Conservation (phyloP, 2,329 filamentous ascomycete genomes). For the Lasiodiplodia sp. region DNA sequence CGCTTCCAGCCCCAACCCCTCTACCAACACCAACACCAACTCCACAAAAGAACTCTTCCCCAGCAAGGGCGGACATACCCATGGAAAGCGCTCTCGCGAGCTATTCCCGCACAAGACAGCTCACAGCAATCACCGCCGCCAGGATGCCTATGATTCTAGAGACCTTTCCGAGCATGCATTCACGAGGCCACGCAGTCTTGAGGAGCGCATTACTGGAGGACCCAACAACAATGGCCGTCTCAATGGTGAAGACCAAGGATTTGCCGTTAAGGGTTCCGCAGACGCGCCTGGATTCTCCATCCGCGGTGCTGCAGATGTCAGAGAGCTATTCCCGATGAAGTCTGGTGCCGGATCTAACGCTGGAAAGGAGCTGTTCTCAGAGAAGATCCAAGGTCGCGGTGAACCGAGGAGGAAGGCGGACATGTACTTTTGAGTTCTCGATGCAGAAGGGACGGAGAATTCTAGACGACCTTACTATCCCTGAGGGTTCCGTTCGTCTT, state of each 20-base stretch:
- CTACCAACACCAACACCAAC: constrained; percentile 11
- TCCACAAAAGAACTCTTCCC: constrained; percentile 32
- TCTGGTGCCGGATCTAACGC: constrained; percentile 32
- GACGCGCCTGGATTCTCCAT: constrained; percentile 40
- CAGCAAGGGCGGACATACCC: constrained; percentile 33
- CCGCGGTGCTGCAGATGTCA: constrained; percentile 31
- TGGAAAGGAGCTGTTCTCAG: constrained; percentile 43
- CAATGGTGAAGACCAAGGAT: constrained; percentile 26
- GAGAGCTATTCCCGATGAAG: constrained; percentile 32
- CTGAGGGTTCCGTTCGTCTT: neutral
- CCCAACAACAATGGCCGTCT: constrained; percentile 12
- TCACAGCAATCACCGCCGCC: constrained; percentile 53
- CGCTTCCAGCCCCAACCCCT: constrained; percentile 26
- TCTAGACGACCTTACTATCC: neutral
- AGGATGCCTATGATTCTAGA: constrained; percentile 49
- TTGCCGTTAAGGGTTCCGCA: constrained; percentile 31
- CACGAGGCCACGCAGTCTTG: constrained; percentile 20
- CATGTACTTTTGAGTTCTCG: constrained; percentile 33
- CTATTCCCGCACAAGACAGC: constrained; percentile 48
- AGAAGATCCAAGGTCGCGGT: constrained; percentile 41
- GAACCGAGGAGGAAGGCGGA: constrained; percentile 40
- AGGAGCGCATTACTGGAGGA: constrained; percentile 30
- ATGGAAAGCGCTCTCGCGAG: constrained; percentile 35
- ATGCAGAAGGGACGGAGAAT: neutral
- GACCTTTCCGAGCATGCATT: constrained; percentile 36